Evolutionary conservation across 257 asterid species (phyloP), one percentile per base, ranked within the genome.

Genomic region (Echites panduratus): DNA sequence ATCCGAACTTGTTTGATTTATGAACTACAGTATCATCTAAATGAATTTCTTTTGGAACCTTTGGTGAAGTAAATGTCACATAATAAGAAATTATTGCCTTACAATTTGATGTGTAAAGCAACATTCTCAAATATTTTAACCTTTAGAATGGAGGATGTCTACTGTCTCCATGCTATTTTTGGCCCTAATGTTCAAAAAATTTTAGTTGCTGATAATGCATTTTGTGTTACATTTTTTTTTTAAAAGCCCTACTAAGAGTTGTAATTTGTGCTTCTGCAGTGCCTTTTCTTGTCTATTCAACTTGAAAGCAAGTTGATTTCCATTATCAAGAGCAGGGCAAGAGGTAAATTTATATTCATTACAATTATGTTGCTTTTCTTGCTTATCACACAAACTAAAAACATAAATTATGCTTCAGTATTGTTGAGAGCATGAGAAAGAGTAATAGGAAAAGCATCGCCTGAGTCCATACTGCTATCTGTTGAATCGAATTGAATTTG

Each of bases 281-380:
- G 76, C 85, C 84, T 78, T 81, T 81, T 38, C 72, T 82, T 17
- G 43, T 82, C 35, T 76, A 70, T 48, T 73, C 86, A 65, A 75
- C 75, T 77, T 82, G 70, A 79, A 71, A 40, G 58, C 70, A 27
- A 47, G 67, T 58, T 26, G 47, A 50, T 53, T 17, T n/a, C 8
- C 20, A 27, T 35, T 74, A 56, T 68, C 48, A n/a, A 27, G 76
- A 58, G 63, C 76, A 57, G 24, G 58, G 59, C 64, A 44, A 53
- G 49, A 56, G 85, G 82, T 82, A 70, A 48, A 24, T 44, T 75
- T 47, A 9, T n/a, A 45, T 58, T 22, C 19, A 38, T 63, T 48
- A 0, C 35, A 6, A 49, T 20, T 62, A 6, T 61, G 7, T 47
- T 61, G 24, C 53, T 71, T 7, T 22, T 43, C 56, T 24, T 3